Base-by-base conservation (phyloP, 352 stramenopile species). In the Globisporangium canariense region DNA sequence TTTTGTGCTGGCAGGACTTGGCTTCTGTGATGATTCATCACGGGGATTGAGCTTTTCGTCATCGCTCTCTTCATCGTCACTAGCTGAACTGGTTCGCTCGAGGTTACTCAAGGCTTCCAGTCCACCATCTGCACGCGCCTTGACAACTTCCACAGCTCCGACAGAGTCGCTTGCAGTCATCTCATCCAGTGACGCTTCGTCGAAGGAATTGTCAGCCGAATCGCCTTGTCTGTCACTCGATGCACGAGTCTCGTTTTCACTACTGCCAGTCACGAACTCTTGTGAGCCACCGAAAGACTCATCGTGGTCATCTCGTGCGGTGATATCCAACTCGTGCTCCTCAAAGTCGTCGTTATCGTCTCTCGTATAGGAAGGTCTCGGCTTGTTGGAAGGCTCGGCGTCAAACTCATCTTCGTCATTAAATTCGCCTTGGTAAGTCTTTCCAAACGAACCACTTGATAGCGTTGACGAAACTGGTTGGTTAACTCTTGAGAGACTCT, bases 251-350 rank as follows among this genome's bases (percentile, higher is more conserved):
- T 4, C 7, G 22, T 40, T 40, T 6, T 41, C 50, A 14, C 7
- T 56, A 14, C 28, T n/a, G 25, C 20, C 25, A 47, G 41, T 1
- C 14, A 9, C 8, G 14, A 47, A 20, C 14, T 47, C 41, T 20
- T 60, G 34, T 9, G 54, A 60, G 34, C n/a, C 20, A n/a, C 52
- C 60, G 22, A 60, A 65, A 10, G 40, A 60, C 18, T 65, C 60
- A 47, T 65, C 60, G 51, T 65, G 60, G 36, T 65, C 60, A 6
- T 60, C 51, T 56, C 18, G 51, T n/a, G 41, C 28, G 43, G 50
- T 66, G 40, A 34, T 13, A 8, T 30, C 41, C 6, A 61, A 22
- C n/a, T 66, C 60, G 32, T 66, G 51, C 7, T 66, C 41, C 34
- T 66, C 52, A 30, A 61, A 66, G 13, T 57, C 52, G 25, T 66